Evolutionary conservation across 2,329 filamentous ascomycete genomes (phyloP), one percentile per base, ranked within the genome.

Genomic region (Byssothecium circinans): DNA sequence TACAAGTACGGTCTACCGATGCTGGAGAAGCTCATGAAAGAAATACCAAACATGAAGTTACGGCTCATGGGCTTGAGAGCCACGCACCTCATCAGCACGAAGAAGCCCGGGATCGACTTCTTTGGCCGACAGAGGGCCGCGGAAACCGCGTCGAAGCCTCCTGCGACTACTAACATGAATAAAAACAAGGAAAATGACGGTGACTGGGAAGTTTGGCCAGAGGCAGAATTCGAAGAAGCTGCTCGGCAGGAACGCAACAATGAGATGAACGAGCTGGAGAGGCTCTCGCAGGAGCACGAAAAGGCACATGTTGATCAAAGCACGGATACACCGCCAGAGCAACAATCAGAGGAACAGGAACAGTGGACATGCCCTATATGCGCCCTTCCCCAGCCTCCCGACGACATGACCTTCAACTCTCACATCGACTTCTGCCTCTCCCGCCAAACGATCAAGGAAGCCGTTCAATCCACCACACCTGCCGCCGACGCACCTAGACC

Each of bases 341-440:
- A 63, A 50, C 2, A 68, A 60, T 30, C 50, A n/a, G 27, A 49
- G 8, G 45, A 61, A 37, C 59, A 64, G 49, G 56, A 58, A 39
- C 62, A 83, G 38, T 97, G 91, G 91, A 80, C 86, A 30, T 99
- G 94, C 68, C 94, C 94, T 0, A 88, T 97, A 36, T 99, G 94
- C 68, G 74, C 76, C n/a, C 78, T 86, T 14, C 85, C 89, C 0
- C 91, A 96, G 62, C 63, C 76, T 0, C 82, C 90, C 0, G 80
- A 92, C 41, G 90, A 96, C 66, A 79, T 79, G 37, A 75, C 74
- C 0, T 95, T 97, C 72, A 99, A 99, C 58, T 83, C 87, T 47
- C 94, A 99, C 64, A 91, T 99, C 42, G 94, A 99, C 67, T 81
- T 88, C 8, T 99, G 94, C 68, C 79, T 99, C 1, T 96, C 91